Percentiles rank a stretch among this genome's conserved stretches.
Conservation (phyloP, 1,139 yeast genomes). For the Candida dubliniensis region DNA sequence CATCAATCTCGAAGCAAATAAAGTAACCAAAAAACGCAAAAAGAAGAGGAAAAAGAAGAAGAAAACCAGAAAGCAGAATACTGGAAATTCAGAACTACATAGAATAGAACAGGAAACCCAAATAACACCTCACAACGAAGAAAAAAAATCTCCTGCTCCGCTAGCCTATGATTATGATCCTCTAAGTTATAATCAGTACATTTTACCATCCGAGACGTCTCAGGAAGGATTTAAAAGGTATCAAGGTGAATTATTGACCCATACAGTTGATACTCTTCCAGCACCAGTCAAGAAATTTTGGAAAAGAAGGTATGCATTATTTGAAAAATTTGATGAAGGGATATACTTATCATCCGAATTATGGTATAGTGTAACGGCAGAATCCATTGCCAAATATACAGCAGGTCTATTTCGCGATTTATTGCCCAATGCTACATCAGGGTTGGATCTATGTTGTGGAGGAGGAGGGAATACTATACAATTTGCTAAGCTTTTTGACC, state of each 20-base stretch:
- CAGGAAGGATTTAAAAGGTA: conserved; percentile 11
- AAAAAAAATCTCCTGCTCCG: not conserved
- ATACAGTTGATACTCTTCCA: conserved; percentile 43
- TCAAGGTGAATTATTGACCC: conserved; percentile 39
- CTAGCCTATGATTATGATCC: conserved; percentile 3
- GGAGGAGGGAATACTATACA: conserved; percentile 95
- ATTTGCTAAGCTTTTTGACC: conserved; percentile 60
- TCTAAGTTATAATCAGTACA: not conserved
- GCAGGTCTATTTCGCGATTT: conserved; percentile 52
- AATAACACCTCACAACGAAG: conserved; percentile 3
- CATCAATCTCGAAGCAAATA: not conserved
- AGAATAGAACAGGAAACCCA: too few relatives aligned
- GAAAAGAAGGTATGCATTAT: conserved; percentile 57
- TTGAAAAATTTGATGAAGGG: conserved; percentile 66
- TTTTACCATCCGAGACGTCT: not conserved
- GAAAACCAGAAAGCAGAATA: conserved; percentile 2
- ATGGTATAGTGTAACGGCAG: conserved; percentile 95
- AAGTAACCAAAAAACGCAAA: not conserved
- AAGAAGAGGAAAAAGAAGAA: conserved; percentile 8
- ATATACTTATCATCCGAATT: conserved; percentile 70
- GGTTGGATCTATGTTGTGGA: conserved; percentile 84
- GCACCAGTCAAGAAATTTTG: conserved; percentile 53
- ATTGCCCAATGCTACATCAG: conserved; percentile 42
- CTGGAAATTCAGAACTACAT: too few relatives aligned
- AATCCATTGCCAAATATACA: conserved; percentile 60